Evolutionary conservation across 345 rosid species (phyloP), one percentile per base, ranked within the genome.

Genomic region (Linum trigynum): DNA sequence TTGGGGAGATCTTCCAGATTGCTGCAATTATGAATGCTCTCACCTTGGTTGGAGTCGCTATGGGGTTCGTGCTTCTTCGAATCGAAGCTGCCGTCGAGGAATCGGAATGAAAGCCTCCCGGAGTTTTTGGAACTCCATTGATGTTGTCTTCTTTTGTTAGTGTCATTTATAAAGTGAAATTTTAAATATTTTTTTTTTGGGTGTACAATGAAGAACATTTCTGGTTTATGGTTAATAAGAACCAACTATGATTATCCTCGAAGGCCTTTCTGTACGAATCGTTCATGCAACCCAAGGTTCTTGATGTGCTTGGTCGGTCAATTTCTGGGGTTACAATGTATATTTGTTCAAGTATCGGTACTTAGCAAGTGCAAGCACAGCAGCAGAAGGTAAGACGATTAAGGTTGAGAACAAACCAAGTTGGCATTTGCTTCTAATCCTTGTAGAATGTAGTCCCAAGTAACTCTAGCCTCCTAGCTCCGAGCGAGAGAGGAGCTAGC

Each of bases 401-500:
- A 23, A 51, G 12, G 57, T 12, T 32, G 66, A 55, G 56, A 38
- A 50, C 10, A 66, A 65, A 85, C 98, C 97, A 92, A 72, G 74
- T 90, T 87, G 35, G 98, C 96, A 79, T 92, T 92, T 63, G 98
- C 96, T 85, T 96, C 98, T 69, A 81, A 70, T 48, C 40, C n/a
- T n/a, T n/a, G n/a, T n/a, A n/a, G n/a, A n/a, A n/a, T n/a, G n/a
- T n/a, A n/a, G n/a, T n/a, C n/a, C n/a, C n/a, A n/a, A n/a, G n/a
- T n/a, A n/a, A n/a, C n/a, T n/a, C n/a, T n/a, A n/a, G n/a, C n/a
- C n/a, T n/a, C 75, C 97, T 79, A 59, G 98, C 95, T 62, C 98
- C 98, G 43, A 92, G 94, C 98, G 96, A 92, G 36, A 92, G 96
- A 39, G 97, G 96, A 63, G 98, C 98, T 75, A 92, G 80, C 98